Evolutionary conservation across 371 early-diverging fungal genomes (phyloP).

Genomic region (Vairimorpha necatrix): DNA sequence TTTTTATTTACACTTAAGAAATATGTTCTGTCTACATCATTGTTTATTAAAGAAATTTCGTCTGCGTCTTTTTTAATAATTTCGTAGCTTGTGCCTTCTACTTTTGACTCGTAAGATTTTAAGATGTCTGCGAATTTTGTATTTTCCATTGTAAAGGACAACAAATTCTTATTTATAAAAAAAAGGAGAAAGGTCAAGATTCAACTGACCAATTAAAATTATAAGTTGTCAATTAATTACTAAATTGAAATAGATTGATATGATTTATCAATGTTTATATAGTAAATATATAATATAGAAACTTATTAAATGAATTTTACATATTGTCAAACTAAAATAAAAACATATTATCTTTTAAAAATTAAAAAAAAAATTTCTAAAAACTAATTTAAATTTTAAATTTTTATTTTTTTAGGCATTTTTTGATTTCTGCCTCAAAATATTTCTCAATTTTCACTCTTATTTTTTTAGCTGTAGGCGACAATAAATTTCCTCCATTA

Average conservation of each 20-base stretch:
- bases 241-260: no score
- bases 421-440: constrained; percentile 57
- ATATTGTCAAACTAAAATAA: no score
- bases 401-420: background rate
- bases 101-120: constrained; percentile 26
- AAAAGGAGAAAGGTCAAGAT: no score
- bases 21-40: constrained; percentile 46
- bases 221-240: no score
- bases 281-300: no score
- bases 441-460: constrained; percentile 50
- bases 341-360: no score
- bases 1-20: constrained; percentile 16
- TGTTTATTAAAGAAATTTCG: constrained; percentile 15
- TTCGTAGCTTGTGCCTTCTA: constrained; percentile 1
- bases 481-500: constrained; percentile 54
- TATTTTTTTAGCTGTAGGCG: constrained; percentile 65
- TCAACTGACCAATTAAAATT: no score
- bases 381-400: background rate
- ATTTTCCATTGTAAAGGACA: constrained; percentile 19
- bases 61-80: constrained; percentile 10
- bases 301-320: no score
- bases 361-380: background rate
- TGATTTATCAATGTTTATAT: no score
- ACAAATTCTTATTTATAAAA: background rate
- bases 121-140: constrained; percentile 18